Evolutionary conservation across 345 rosid species (phyloP).

Genomic region (Pugionium cornutum): DNA sequence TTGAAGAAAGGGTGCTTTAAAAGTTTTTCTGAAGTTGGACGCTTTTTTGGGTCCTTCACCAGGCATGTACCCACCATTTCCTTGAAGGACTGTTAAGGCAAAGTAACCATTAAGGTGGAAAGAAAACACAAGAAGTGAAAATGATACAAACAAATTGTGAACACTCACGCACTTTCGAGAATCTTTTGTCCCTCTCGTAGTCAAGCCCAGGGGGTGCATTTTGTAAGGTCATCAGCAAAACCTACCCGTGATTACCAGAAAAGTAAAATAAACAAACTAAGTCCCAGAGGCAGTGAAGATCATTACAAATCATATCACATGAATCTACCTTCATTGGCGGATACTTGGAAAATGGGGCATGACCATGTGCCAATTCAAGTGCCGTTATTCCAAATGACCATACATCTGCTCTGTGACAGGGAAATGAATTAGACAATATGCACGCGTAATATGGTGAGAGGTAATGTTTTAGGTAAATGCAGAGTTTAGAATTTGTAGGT

Average conservation of each 20-base stretch:
- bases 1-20: conserved; percentile 85
- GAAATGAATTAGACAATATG: conserved; percentile 7
- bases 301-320: conserved; percentile 19
- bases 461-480: conserved; percentile 10
- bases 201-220: conserved; percentile 99
- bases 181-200: conserved; percentile 93
- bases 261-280: conserved; percentile 27
- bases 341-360: conserved; percentile 98
- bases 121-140: conserved; percentile 28
- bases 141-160: conserved; percentile 22
- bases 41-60: conserved; percentile 99
- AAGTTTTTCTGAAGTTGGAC: conserved; percentile 89
- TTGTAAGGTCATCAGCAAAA: conserved; percentile 96
- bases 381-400: conserved; percentile 99
- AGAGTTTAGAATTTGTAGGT: conserved; percentile 25
- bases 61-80: conserved; percentile 92
- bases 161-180: conserved; percentile 71
- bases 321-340: conserved; percentile 93
- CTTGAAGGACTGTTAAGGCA: conserved; percentile 71
- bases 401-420: conserved; percentile 6
- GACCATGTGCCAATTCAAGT: conserved; percentile 98
- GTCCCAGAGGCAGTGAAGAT: conserved; percentile 25
- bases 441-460: conserved; percentile 11
- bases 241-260: conserved; percentile 48
- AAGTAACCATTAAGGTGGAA: conserved; percentile 30